phyloP scores from a whole-genome alignment of 805 yeast species.

The Middelhovenomyces tepae region DNA sequence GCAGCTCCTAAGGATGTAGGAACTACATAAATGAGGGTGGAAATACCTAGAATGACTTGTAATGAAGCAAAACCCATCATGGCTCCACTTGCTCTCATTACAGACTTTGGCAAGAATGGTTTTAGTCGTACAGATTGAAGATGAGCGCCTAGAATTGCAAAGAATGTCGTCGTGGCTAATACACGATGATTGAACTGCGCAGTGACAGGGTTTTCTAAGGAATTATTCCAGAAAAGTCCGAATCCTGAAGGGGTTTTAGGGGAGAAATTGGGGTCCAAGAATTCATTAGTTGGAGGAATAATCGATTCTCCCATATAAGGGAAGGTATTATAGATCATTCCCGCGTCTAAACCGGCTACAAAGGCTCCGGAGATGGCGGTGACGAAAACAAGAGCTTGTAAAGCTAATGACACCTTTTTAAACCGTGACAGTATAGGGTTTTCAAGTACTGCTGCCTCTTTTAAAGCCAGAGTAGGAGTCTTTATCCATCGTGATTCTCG shows the following conservation, averaged over 20 bases:
- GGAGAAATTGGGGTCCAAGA: constrained; percentile 66
- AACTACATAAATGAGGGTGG: constrained; percentile 77
- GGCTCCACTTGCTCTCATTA: constrained; percentile 49
- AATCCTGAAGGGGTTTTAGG: constrained; percentile 34
- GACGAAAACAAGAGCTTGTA: constrained; percentile 63
- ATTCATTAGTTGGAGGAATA: constrained; percentile 66
- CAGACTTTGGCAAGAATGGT: constrained; percentile 44
- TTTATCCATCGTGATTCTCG: constrained; percentile 63
- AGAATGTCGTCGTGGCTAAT: constrained; percentile 74
- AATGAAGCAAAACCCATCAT: constrained; percentile 76
- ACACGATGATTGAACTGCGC: constrained; percentile 89
- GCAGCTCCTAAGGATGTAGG: constrained; percentile 91
- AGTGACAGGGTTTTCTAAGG: constrained; percentile 91
- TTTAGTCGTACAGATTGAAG: constrained; percentile 53
- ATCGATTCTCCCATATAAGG: constrained; percentile 85
- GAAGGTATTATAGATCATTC: constrained; percentile 88
- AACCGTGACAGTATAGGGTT: constrained; percentile 51
- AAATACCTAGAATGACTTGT: constrained; percentile 81
- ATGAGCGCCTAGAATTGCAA: constrained; percentile 60
- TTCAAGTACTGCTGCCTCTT: constrained; percentile 48
- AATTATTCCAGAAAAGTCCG: constrained; percentile 73
- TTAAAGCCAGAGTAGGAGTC: constrained; percentile 50
- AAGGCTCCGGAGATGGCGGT: constrained; percentile 98
- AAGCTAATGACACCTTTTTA: constrained; percentile 45
- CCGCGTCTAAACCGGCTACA: constrained; percentile 98